Evolutionary conservation across 2,329 filamentous ascomycete genomes (phyloP).

Genomic region (Colletotrichum musicola): DNA sequence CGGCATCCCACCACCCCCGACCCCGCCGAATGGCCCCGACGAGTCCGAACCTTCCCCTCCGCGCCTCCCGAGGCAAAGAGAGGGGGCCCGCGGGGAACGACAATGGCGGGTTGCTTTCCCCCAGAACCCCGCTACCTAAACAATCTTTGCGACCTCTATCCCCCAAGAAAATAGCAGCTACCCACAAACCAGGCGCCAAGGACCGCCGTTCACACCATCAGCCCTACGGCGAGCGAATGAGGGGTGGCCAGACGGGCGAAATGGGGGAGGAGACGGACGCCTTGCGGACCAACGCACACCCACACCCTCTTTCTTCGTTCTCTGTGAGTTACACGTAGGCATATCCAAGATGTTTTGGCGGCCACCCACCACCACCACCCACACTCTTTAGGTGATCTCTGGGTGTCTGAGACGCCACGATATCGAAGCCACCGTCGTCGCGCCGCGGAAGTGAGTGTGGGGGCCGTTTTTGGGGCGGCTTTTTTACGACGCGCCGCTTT

Average conservation of each 20-base stretch:
- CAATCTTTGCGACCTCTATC: too few relatives aligned
- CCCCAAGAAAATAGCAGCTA: too few relatives aligned
- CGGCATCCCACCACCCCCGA: slow-evolving; percentile 1
- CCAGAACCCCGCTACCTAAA: too few relatives aligned
- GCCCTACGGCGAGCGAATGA: slow-evolving; percentile 12
- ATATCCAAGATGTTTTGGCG: too few relatives aligned
- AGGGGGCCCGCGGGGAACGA: too few relatives aligned
- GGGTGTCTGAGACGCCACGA: slow-evolving; percentile 26
- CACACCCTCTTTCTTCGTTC: background rate
- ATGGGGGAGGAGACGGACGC: background rate
- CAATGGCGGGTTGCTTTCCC: too few relatives aligned
- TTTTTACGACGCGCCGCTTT: background rate
- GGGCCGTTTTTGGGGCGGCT: background rate
- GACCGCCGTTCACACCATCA: slow-evolving; percentile 21
- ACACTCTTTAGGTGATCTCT: background rate
- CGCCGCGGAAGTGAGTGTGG: slow-evolving; percentile 8
- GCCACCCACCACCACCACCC: too few relatives aligned
- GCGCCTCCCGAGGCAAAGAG: background rate
- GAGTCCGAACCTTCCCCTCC: background rate
- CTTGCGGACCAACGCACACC: background rate
- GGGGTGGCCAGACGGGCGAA: background rate
- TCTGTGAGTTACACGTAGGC: too few relatives aligned
- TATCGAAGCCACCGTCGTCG: slow-evolving; percentile 17
- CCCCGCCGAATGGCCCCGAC: background rate
- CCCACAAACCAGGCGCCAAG: too few relatives aligned